Base-by-base conservation (phyloP, 768 basidiomycete genomes). In the Hygrophorus russula region DNA sequence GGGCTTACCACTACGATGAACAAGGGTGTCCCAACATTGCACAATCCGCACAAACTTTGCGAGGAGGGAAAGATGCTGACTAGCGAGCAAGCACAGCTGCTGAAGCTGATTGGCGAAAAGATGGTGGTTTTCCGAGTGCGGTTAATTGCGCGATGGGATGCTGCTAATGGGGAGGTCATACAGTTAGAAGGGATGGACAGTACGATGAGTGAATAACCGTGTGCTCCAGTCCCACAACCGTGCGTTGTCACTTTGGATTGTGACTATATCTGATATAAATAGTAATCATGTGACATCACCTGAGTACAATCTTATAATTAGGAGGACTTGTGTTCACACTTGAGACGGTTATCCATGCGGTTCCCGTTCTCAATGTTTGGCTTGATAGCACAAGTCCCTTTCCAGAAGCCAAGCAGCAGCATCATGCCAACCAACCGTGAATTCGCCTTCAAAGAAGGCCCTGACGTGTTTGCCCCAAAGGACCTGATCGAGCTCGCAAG, bases 91-190 rank as follows among this genome's bases (percentile, higher is more conserved):
- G 81, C 92, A 19, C 88, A 97, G 62, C 65, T 98, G 36, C 66
- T 99, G 49, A 97, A 98, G 69, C 69, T 98, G 48, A 76, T 91
- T 33, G 90, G 89, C 9, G 76, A 91, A 55, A 82, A 78, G 64
- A 84, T 93, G 84, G 91, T 91, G 2, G 73, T 70, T 38, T 93
- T 93, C 61, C 70, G 76, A 48, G 78, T 90, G 17, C 71, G 68
- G n/a, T 60, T 89, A 45, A 70, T 76, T 43, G 73, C 78, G 34
- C 66, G 80, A 45, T 91, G 87, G 86, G 78, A 82, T 50, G 73
- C 80, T 37, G 67, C 64, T 46, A 78, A 69, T 27, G 85, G 78
- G 15, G 68, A 78, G 51, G 78, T 89, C 30, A 65, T 68, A 1
- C 69, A 80, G 58, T 57, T 81, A 13, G 79, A 76, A 43, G 65